Conservation (phyloP, 257 asterid species). For the Nicotiana noctiflora region DNA sequence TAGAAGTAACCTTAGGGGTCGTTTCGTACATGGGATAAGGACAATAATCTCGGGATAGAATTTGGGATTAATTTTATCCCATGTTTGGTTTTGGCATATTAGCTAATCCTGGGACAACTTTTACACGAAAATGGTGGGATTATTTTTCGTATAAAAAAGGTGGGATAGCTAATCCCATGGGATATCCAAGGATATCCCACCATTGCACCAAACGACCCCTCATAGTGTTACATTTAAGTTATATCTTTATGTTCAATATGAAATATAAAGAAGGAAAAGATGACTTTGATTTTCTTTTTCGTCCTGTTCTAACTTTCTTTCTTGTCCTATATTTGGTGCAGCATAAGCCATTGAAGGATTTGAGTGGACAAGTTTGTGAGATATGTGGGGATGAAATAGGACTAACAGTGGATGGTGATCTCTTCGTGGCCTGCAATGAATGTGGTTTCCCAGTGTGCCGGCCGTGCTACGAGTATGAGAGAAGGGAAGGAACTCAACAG, state of each 20-base stretch:
- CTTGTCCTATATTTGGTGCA: slow-evolving; percentile 27
- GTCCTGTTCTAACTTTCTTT: not conserved
- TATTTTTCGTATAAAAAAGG: no score
- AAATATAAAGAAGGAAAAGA: not conserved
- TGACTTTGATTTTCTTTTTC: not conserved
- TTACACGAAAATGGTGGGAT: no score
- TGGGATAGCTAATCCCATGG: no score
- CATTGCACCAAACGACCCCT: not conserved
- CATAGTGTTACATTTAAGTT: not conserved
- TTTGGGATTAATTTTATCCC: no score
- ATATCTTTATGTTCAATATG: not conserved
- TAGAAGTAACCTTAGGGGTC: no score
- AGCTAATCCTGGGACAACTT: no score
- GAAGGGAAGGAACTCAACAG: slow-evolving; percentile 85
- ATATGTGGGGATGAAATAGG: slow-evolving; percentile 95
- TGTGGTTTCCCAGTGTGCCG: slow-evolving; percentile 96
- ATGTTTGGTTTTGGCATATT: no score
- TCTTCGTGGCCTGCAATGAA: slow-evolving; percentile 88
- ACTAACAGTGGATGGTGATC: slow-evolving; percentile 79
- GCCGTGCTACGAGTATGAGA: slow-evolving; percentile 92
- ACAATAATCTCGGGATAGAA: no score
- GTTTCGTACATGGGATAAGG: no score
- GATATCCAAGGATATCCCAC: no score
- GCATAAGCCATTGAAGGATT: slow-evolving; percentile 83
- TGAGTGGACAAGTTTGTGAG: slow-evolving; percentile 93